Evolutionary conservation across 805 yeast genomes (phyloP), one percentile per base, ranked within the genome.

Genomic region (Blastobotrys mokoenaii): DNA sequence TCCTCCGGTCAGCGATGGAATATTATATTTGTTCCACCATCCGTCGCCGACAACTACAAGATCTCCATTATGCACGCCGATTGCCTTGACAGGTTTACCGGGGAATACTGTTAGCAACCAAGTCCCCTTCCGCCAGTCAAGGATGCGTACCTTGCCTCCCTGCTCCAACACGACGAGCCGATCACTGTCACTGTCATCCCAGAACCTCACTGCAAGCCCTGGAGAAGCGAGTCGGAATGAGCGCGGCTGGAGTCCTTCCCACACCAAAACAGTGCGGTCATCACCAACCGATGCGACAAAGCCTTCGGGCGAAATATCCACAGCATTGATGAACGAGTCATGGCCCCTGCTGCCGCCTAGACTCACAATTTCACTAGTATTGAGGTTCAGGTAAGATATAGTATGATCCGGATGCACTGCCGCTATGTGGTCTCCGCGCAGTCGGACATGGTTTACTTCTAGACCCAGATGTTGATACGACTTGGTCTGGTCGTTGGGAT

Each of bases 41-140:
- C 68, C 68, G 15, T 57, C 52, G 7, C 68, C 69, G 15, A 63
- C 45, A 7, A 63, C 65, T 1, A 60, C 44, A 1, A 66, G 25
- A 33, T 54, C 54, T 1, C 54, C 61, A 17, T 60, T 51, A 20
- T 47, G 35, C 3, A 58, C 32, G 2, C 57, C 41, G 1, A 63
- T 55, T 40, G 58, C 63, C 40, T 41, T 7, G 57, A 55, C 36
- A 37, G 46, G 25, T 33, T 43, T 10, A 29, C 40, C 31, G 12
- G 68, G 67, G 35, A 61, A 65, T 3, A 67, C 60, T 1, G 67
- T 56, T 36, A 48, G 50, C 7, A 64, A 41, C 62, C 65, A 59
- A 35, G 52, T 38, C 1, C 52, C 52, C 34, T 57, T 59, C 8
- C 58, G 50, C 68, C 69, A 67, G 40, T 67, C 67, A 33, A 59